Conservation (phyloP, 2,329 filamentous ascomycete species). For the Coniosporium tulheliwenetii region DNA sequence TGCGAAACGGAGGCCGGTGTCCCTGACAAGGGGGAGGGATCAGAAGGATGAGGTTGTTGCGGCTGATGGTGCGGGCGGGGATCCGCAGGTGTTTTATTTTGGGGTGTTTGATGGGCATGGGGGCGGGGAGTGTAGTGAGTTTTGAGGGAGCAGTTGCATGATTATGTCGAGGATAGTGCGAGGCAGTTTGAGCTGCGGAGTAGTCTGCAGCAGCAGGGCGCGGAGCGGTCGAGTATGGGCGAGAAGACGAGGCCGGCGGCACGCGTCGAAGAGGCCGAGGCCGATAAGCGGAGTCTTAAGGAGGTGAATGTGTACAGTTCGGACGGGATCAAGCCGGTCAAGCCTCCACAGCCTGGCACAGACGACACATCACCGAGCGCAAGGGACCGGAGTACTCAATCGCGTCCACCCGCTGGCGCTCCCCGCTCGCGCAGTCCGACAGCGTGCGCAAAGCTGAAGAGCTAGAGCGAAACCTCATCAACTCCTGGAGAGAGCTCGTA, state of each 20-base stretch:
- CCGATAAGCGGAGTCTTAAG: constrained; percentile 22
- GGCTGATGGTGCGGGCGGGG: constrained; percentile 65
- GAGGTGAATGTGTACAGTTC: constrained; percentile 35
- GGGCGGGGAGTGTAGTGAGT: constrained; percentile 74
- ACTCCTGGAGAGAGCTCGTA: constrained; percentile 67
- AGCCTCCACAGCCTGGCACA: constrained; percentile 14
- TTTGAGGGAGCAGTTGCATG: constrained; percentile 72
- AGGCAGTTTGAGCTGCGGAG: constrained; percentile 62
- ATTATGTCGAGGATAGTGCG: constrained; percentile 74
- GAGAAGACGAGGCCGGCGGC: constrained; percentile 16
- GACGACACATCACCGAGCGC: constrained; percentile 8
- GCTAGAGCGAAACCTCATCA: constrained; percentile 56
- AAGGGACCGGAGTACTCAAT: constrained; percentile 4
- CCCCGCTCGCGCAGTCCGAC: constrained; percentile 18
- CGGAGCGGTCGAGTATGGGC: no score
- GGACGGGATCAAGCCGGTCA: constrained; percentile 26
- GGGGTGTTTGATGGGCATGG: constrained; percentile 94
- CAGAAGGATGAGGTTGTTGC: constrained; percentile 38
- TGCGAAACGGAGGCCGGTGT: constrained; percentile 63
- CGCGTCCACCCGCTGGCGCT: constrained; percentile 7
- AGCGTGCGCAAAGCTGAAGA: constrained; percentile 47
- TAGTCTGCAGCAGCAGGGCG: constrained; percentile 33
- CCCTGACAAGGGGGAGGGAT: constrained; percentile 25
- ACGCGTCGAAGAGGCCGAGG: constrained; percentile 7
- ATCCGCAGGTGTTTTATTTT: constrained; percentile 97